phyloP scores from a whole-genome alignment of 345 rosid genomes.

The Geranium brycei region DNA sequence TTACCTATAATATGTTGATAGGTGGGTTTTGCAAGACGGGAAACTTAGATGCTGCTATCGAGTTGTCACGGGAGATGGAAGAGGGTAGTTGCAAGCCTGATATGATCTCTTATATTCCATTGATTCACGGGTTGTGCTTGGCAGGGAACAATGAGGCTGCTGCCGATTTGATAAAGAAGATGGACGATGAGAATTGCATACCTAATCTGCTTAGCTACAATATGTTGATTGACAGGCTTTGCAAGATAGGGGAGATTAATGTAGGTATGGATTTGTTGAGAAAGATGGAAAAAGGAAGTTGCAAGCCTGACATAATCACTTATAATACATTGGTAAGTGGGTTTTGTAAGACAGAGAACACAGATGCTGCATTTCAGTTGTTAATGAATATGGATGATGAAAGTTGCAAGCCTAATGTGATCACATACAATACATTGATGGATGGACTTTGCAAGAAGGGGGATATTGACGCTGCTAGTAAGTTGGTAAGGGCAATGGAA shows the following conservation, averaged over 20 bases:
- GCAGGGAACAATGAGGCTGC: too few relatives aligned
- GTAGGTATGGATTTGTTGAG: constrained; percentile 41
- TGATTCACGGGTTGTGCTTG: too few relatives aligned
- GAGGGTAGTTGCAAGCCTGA: constrained; percentile 55
- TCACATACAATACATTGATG: constrained; percentile 59
- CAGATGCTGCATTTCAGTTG: constrained; percentile 36
- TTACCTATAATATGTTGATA: constrained; percentile 45
- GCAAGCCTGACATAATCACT: constrained; percentile 35
- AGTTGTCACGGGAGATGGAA: constrained; percentile 49
- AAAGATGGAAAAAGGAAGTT: constrained; percentile 31
- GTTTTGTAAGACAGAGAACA: constrained; percentile 40
- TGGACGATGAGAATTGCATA: too few relatives aligned
- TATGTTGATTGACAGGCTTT: constrained; percentile 44
- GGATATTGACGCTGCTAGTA: constrained; percentile 40
- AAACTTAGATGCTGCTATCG: constrained; percentile 44
- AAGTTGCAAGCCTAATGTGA: constrained; percentile 45
- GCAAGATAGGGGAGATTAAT: constrained; percentile 44
- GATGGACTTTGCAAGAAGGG: constrained; percentile 42
- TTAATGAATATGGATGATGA: constrained; percentile 42
- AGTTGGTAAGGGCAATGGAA: constrained; percentile 41
- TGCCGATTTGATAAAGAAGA: too few relatives aligned
- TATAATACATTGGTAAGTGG: constrained; percentile 63
- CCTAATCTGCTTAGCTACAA: constrained; percentile 8
- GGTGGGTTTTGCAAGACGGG: constrained; percentile 42
- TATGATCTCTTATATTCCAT: constrained; percentile 26